These are phyloP conservation scores for Musa schizocarpa DNA, from an alignment of 176 grass and related monocot species.

Conservation along the genomic window DNA sequence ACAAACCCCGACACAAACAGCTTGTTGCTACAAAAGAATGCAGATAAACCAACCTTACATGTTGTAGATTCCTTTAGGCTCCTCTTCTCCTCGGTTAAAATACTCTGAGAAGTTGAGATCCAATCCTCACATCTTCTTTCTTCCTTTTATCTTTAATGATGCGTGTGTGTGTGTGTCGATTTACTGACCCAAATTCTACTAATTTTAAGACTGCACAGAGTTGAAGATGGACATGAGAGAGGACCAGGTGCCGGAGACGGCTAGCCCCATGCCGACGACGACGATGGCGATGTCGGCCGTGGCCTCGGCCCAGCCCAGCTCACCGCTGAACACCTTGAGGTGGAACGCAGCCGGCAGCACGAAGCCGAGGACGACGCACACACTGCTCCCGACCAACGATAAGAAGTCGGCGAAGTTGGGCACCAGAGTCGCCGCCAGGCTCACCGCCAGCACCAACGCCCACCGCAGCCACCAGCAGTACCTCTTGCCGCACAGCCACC, in stretches of 20 bases:
- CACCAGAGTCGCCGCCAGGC: conserved; percentile 60
- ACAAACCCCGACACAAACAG: no score
- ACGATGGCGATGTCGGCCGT: conserved; percentile 41
- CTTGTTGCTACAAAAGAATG: no score
- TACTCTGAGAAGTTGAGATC: no score
- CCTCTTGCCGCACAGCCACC: conserved; percentile 55
- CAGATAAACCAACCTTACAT: no score
- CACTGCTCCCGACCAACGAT: conserved; percentile 80
- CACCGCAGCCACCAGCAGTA: conserved; percentile 79
- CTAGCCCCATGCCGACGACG: conserved; percentile 35
- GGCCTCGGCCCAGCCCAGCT: conserved; percentile 33
- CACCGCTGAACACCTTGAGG: conserved; percentile 59
- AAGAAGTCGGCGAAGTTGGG: conserved; percentile 86
- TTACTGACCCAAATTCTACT: no score
- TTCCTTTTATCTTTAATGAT: no score
- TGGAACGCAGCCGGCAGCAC: conserved; percentile 75
- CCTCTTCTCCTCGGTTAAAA: no score
- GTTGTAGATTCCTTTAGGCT: no score
- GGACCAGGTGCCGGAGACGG: conserved; percentile 73
- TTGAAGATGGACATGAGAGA: conserved; percentile 61
- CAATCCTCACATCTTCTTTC: no score
- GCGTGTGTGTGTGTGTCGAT: no score
- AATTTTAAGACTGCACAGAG: not conserved
- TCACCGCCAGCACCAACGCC: conserved; percentile 47
- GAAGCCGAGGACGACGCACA: conserved; percentile 70